These are phyloP conservation scores for Cicer yamashitae DNA, from an alignment of 306 rosid genomes.

Conservation along the genomic window DNA sequence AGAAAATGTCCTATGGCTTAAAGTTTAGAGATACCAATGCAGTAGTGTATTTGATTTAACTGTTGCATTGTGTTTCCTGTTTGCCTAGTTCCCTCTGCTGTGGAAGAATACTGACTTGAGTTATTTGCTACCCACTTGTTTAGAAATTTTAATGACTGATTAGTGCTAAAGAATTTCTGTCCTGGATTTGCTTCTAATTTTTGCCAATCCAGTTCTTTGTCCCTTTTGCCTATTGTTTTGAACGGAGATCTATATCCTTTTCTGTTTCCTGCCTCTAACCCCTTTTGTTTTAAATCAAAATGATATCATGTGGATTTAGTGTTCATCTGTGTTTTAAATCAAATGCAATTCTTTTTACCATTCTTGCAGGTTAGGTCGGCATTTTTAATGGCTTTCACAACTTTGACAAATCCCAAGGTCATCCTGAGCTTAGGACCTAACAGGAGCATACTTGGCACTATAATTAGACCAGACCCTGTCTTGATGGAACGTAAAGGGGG, in stretches of 20 bases:
- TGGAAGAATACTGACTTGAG: not conserved
- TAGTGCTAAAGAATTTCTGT: conserved; percentile 22
- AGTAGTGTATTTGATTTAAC: not conserved
- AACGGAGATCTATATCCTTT: not conserved
- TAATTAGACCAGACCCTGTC: conserved; percentile 81
- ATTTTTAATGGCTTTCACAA: conserved; percentile 79
- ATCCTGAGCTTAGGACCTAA: conserved; percentile 67
- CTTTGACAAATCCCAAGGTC: conserved; percentile 76
- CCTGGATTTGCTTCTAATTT: conserved; percentile 29
- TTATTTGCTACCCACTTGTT: conserved; percentile 4
- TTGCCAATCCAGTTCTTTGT: not conserved
- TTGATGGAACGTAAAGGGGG: conserved; percentile 87
- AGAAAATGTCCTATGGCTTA: conserved; percentile 8
- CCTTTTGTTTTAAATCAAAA: not conserved
- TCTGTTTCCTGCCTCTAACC: too few species aligned
- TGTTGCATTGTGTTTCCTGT: conserved; percentile 20
- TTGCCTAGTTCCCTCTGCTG: conserved; percentile 18
- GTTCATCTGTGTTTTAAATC: not conserved
- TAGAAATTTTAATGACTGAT: conserved; percentile 2
- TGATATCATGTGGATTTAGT: not conserved
- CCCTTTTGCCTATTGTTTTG: not conserved
- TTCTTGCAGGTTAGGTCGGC: conserved; percentile 81
- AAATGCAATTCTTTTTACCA: not conserved
- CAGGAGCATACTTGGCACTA: conserved; percentile 94
- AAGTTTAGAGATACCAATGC: conserved; percentile 28